A percentile compares a stretch with the other conserved stretches of the same genome.
Conservation (phyloP, 1,284 basidiomycete species). For the Cystobasidium sp. region DNA sequence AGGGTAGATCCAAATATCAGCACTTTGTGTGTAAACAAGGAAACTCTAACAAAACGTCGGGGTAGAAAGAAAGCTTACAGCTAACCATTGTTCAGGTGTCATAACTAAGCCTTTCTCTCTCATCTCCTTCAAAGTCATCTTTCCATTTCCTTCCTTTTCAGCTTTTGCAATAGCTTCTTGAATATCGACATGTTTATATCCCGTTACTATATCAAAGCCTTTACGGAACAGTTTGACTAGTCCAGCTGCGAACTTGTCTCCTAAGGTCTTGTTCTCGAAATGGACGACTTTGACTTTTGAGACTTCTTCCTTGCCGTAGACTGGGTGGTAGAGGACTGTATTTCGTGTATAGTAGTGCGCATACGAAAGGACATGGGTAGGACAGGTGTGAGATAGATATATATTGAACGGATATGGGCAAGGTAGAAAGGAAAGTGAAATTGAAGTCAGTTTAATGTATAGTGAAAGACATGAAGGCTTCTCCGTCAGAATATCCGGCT, state of each 20-base stretch:
- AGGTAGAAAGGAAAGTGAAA: too few species aligned
- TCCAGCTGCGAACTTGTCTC: constrained; percentile 71
- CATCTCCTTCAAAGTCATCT: constrained; percentile 66
- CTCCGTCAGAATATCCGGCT: neutral
- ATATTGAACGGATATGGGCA: too few species aligned
- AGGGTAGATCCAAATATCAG: constrained; percentile 48
- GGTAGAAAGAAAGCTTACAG: constrained; percentile 45
- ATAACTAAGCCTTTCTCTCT: constrained; percentile 73
- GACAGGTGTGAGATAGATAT: neutral
- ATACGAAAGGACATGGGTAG: constrained; percentile 43
- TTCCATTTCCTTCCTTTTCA: constrained; percentile 44
- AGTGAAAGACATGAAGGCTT: too few species aligned
- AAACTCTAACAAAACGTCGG: neutral
- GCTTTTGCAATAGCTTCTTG: constrained; percentile 42
- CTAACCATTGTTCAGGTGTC: constrained; percentile 75
- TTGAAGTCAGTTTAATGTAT: too few species aligned
- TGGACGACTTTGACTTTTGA: constrained; percentile 78
- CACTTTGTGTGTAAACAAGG: neutral
- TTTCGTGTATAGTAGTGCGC: too few species aligned
- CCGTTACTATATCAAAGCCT: constrained; percentile 70
- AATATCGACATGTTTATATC: constrained; percentile 71
- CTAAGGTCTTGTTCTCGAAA: constrained; percentile 66
- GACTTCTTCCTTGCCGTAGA: constrained; percentile 76
- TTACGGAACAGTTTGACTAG: constrained; percentile 68
- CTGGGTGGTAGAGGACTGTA: constrained; percentile 51